Conservation (phyloP, 1,139 yeast genomes). For the Yamadazyma triangularis region DNA sequence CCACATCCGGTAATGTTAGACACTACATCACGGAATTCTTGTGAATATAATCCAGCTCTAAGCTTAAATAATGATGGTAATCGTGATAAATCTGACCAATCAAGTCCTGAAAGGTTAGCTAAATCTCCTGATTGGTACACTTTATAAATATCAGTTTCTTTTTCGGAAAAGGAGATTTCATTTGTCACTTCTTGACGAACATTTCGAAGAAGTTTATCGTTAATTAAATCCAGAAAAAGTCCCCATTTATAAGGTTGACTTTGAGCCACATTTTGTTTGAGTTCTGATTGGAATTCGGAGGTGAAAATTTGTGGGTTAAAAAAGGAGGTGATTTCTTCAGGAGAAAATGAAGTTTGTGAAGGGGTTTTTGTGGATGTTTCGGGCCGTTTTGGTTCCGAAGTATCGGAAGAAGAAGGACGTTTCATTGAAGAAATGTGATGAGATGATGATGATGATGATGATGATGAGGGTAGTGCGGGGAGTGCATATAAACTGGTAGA, state of each 20-base stretch:
- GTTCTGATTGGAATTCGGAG: slow-evolving; percentile 31
- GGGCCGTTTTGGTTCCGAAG: too few species aligned
- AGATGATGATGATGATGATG: too few species aligned
- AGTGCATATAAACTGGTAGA: too few species aligned
- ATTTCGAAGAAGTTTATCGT: slow-evolving; percentile 69
- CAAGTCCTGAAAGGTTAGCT: slow-evolving; percentile 85
- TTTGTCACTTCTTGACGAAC: slow-evolving; percentile 82
- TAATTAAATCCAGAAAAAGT: slow-evolving; percentile 64
- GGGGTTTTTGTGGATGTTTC: too few species aligned
- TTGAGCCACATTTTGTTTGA: slow-evolving; percentile 38
- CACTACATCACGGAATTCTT: slow-evolving; percentile 77
- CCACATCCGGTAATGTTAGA: slow-evolving; percentile 86
- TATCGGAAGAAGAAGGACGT: too few species aligned
- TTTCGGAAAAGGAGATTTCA: slow-evolving; percentile 85
- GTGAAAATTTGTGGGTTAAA: slow-evolving; percentile 58
- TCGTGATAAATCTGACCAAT: slow-evolving; percentile 67
- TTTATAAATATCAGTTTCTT: slow-evolving; percentile 95
- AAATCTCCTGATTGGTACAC: slow-evolving; percentile 94
- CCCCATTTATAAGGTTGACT: slow-evolving; percentile 91
- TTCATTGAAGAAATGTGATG: too few species aligned
- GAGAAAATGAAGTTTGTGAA: too few species aligned
- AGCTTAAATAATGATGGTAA: slow-evolving; percentile 72
- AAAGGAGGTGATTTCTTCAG: slow-evolving; percentile 41
- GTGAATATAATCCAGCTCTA: slow-evolving; percentile 82
- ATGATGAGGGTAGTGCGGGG: too few species aligned